Evolutionary conservation across 1,284 basidiomycete species (phyloP), one percentile per base, ranked within the genome.

Genomic region (Xerocomus nothofagi): DNA sequence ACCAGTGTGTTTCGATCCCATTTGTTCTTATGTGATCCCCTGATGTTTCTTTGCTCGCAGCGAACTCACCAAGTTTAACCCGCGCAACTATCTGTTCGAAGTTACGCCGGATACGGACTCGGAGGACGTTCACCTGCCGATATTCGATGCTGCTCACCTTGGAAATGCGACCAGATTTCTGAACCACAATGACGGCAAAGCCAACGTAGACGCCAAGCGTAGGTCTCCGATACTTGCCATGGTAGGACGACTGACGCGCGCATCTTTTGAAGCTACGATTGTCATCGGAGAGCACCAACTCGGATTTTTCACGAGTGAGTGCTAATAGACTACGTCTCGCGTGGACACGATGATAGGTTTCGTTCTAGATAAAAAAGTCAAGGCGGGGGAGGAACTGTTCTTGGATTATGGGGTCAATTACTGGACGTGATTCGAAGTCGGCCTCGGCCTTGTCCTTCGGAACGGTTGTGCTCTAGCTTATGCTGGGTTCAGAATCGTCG

Each of bases 111-210:
- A 51, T 0, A 24, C 4, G 11, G 8, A 1, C 9, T 27, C 26
- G 9, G 26, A 11, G 1, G 67, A 72, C 32, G 15, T 34, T 1
- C 44, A 51, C 0, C 30, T 68, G 11, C 24, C 31, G 4, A 56
- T 67, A 3, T 55, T 80, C 36, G 81, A 84, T 59, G 75, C 78
- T 24, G 66, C 69, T n/a, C 61, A 65, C 27, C 58, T 72, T 2
- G 82, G 81, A 0, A 84, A 84, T 59, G 71, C 74, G 44, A 73
- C 76, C 6, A 69, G 82, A 18, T 85, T 76, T 56, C 67, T 85
- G 26, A 85, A 85, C 51, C 77, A 84, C 45, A n/a, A 59, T 61
- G 1, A 0, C 6, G 51, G 54, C 4, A 41, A 54, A 9, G 66
- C 66, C 1, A 82, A 82, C 51, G 78, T 79, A 42, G 44, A 44